Conservation (phyloP, 2,329 filamentous ascomycete genomes). For the Penicillium freii region DNA sequence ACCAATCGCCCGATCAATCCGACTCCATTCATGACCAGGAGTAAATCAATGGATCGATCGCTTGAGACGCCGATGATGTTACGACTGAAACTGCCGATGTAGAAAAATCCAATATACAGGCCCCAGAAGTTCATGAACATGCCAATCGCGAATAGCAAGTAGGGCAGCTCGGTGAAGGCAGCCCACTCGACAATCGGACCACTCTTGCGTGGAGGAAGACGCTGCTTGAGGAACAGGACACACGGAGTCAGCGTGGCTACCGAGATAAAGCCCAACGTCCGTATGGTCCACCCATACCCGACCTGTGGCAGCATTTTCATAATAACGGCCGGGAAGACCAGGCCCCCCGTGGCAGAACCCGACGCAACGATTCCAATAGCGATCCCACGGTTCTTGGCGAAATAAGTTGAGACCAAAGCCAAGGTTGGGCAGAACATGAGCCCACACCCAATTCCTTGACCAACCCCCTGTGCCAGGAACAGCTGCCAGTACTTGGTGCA, state of each 20-base stretch:
- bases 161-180: constrained; percentile 53
- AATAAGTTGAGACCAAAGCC: constrained; percentile 60
- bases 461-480: constrained; percentile 54
- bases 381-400: constrained; percentile 56
- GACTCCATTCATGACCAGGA: constrained; percentile 65
- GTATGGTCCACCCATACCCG: constrained; percentile 65
- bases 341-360: constrained; percentile 61
- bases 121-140: constrained; percentile 52
- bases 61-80: constrained; percentile 43
- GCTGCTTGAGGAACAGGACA: constrained; percentile 49
- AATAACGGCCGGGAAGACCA: constrained; percentile 61
- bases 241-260: constrained; percentile 46
- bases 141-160: constrained; percentile 44
- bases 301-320: constrained; percentile 57
- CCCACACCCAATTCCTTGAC: constrained; percentile 56
- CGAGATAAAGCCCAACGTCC: constrained; percentile 61
- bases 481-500: constrained; percentile 52
- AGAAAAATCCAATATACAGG: constrained; percentile 56
- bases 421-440: constrained; percentile 56
- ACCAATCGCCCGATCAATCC: constrained; percentile 58
- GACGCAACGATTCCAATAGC: constrained; percentile 60
- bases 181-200: constrained; percentile 52
- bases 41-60: constrained; percentile 55
- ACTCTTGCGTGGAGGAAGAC: constrained; percentile 50
- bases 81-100: constrained; percentile 44